These are phyloP conservation scores for Clathrospora elynae DNA, from an alignment of 2,329 filamentous ascomycete genomes.

Conservation along the genomic window DNA sequence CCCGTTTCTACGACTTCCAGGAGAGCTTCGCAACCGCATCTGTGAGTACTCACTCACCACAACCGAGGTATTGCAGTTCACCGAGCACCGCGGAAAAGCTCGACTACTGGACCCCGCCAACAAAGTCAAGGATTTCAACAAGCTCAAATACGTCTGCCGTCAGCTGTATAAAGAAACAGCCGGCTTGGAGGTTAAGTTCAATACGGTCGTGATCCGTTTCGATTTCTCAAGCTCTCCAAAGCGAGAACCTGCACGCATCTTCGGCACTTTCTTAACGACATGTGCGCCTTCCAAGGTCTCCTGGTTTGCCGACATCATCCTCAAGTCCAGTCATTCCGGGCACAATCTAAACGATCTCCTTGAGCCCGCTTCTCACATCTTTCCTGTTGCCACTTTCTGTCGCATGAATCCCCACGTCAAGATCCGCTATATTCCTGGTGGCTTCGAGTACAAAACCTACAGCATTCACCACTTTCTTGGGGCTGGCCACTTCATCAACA, in stretches of 20 bases:
- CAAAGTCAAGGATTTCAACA: slow-evolving; percentile 1
- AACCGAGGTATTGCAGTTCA: not conserved
- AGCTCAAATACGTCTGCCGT: slow-evolving; percentile 1
- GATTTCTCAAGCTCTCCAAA: not conserved
- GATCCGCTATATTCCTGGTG: not conserved
- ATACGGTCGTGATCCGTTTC: not conserved
- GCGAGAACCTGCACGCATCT: not conserved
- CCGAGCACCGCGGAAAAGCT: not conserved
- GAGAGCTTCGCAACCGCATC: not conserved
- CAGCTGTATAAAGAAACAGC: not conserved
- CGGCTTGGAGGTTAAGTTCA: not conserved
- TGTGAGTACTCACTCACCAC: not conserved
- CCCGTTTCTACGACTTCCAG: not conserved
- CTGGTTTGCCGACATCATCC: not conserved
- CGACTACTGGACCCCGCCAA: not conserved
- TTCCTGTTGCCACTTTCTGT: not conserved
- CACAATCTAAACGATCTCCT: not conserved
- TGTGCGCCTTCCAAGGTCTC: not conserved
- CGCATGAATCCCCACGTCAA: not conserved
- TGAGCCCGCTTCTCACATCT: not conserved
- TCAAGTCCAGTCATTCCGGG: not conserved
- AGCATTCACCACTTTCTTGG: not conserved
- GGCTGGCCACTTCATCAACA: not conserved
- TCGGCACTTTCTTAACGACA: not conserved
- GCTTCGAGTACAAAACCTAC: not conserved